Base-by-base conservation (phyloP, 2,329 filamentous ascomycete species). In the Emmonsia crescens region DNA sequence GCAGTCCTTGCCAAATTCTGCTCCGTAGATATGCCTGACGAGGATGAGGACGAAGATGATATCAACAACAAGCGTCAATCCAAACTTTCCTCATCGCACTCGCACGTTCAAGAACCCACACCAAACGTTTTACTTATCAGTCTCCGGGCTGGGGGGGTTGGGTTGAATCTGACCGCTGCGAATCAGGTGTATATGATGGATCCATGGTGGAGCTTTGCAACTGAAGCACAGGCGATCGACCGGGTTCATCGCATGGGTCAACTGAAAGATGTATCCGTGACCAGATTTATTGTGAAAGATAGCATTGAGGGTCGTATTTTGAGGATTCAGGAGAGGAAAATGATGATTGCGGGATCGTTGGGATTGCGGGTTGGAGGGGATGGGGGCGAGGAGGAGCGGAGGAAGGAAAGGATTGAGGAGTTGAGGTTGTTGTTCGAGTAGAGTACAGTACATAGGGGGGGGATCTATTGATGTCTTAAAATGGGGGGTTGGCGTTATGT, bases 101-200 rank as follows among this genome's bases (percentile, higher is more conserved):
- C 68, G 3, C 62, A 66, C 21, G 51, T 19, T 19, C 62, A 57
- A 29, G 42, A n/a, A 31, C 14, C 61, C 2, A 58, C 66, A 38
- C 73, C 75, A 46, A 62, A 70, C 65, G 84, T 99, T 0, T 78
- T 99, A 3, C 80, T 99, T 1, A 83, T 99, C 59, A 93, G 88
- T 68, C 79, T 99, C 61, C 83, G 91, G 24, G 94, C 95, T 0
- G 94, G 95, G 4, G 95, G 94, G 29, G 94, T 99, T 0, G 94
- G 94, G 0, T 80, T 99, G 51, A 99, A 99, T 71, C 76, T 99
- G 64, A 97, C 93, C 0, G 87, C 86, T 66, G 94, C 94, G 5
- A 90, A 87, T 65, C 81, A 89, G 60, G 95, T 99, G 5, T 99
- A 88, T 77, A 95, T 99, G 89, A 97, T 99, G 94, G 94, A 99